Base-by-base conservation (phyloP, 345 rosid species). In the Fremontodendron californicum region DNA sequence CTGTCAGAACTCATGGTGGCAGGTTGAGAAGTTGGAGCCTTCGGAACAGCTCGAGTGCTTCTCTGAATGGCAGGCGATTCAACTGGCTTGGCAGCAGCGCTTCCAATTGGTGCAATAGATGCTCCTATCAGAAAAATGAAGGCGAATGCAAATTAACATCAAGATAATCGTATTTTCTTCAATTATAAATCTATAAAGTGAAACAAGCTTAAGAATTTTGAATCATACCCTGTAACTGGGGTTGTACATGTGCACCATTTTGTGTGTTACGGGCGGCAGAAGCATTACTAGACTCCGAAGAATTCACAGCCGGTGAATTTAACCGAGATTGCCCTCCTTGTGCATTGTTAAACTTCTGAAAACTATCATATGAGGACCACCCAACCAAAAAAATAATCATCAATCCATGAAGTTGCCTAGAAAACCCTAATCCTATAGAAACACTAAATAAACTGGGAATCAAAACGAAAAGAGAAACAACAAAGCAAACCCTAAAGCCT, bases 1-100 rank as follows among this genome's bases (percentile, higher is more conserved):
- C 39, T 35, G 33, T 87, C 90, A 63, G 93, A 64, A 80, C 43
- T 93, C 85, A 85, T 4, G 91, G 91, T 0, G 84, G 96, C 57
- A 75, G 94, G 71, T 79, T 88, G 98, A 87, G 97, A 87, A 84
- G 93, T 77, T 58, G 94, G 91, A 87, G 88, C 93, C 83, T 96
- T 93, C 0, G 97, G 94, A 84, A 89, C 81, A 84, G 84, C 78
- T 80, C 21, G 23, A 19, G 23, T 19, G 23, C 57, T 51, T 18
- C 21, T 51, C 57, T 51, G 23, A 51, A 19, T 51, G 57, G 57
- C 5, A 8, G n/a, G 9, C 2, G 57, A 51, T 5, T 51, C 42
- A 63, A 63, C 68, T 1, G 43, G 68, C 68, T 35, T 33, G 42
- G 68, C 43, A 63, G 68, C 68, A 18, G 11, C 2, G 12, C 42